A percentile compares a stretch with the other conserved stretches of the same genome.
These are phyloP conservation scores for Tetracentron sinense DNA, from an alignment of 164 flowering plant genomes.

Conservation along the genomic window DNA sequence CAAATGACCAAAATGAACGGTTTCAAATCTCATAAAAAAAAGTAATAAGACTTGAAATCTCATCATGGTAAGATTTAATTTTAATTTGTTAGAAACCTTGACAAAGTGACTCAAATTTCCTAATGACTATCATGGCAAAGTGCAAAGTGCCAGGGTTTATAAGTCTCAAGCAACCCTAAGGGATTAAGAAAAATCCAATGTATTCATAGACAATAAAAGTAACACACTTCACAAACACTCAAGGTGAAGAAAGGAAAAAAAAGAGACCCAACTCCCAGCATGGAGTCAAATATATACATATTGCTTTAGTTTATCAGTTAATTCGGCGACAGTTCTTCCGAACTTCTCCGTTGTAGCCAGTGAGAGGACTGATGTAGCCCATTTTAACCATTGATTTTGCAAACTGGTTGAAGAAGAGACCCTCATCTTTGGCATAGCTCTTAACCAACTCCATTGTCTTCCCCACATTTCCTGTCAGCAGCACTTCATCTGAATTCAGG, in stretches of 20 bases:
- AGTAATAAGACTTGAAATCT: no score
- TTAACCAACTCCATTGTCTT: conserved; percentile 51
- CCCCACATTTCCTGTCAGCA: conserved; percentile 51
- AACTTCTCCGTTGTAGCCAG: conserved; percentile 65
- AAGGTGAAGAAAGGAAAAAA: conserved; percentile 2
- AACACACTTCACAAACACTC: neutral
- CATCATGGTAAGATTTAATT: no score
- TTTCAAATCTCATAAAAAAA: no score
- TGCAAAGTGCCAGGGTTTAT: no score
- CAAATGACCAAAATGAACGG: no score
- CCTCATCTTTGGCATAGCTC: conserved; percentile 58
- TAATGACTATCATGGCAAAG: no score
- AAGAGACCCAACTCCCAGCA: neutral
- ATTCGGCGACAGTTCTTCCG: conserved; percentile 61
- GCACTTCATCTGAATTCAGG: conserved; percentile 75
- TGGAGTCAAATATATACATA: neutral
- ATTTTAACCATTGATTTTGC: conserved; percentile 84
- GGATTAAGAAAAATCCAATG: no score
- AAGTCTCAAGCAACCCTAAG: no score
- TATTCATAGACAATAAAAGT: conserved; percentile 4
- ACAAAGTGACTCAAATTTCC: no score
- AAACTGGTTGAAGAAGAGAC: conserved; percentile 65
- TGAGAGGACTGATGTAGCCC: conserved; percentile 73
- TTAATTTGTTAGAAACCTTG: no score
- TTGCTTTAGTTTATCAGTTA: conserved; percentile 17